Evolutionary conservation across 169 alveolate genomes (phyloP).

Genomic region (Amoebophrya sp.): DNA sequence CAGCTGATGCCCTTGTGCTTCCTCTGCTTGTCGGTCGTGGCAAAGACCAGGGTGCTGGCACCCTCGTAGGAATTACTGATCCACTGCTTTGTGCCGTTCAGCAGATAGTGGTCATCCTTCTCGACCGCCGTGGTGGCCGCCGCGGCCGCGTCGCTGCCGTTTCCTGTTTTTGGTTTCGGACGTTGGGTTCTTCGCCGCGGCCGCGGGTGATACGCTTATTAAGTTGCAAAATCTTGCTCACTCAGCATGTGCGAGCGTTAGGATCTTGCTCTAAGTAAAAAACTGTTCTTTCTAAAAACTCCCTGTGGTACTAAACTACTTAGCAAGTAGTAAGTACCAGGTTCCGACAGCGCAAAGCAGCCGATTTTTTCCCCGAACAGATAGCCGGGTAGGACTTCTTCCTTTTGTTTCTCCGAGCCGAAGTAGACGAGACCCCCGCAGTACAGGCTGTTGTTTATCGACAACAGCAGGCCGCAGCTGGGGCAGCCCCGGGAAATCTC

Average conservation of each 20-base stretch:
- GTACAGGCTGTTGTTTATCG: not conserved
- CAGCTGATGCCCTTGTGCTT: not conserved
- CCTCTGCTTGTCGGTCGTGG: not conserved
- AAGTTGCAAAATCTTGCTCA: too few species aligned
- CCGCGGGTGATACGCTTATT: too few species aligned
- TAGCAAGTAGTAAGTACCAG: too few species aligned
- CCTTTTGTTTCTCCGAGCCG: not conserved
- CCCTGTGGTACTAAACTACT: too few species aligned
- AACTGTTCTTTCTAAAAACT: too few species aligned
- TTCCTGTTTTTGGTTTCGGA: too few species aligned
- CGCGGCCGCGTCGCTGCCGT: not conserved
- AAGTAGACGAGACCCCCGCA: not conserved
- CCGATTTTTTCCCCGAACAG: not conserved
- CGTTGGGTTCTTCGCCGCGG: too few species aligned
- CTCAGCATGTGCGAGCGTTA: too few species aligned
- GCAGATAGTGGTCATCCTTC: not conserved
- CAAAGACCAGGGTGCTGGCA: not conserved
- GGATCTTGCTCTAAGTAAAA: too few species aligned
- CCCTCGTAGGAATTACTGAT: not conserved
- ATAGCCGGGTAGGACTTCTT: not conserved
- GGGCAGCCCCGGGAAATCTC: not conserved
- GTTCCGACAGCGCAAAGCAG: not conserved
- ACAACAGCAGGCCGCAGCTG: not conserved
- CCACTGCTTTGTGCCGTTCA: constrained; percentile 18
- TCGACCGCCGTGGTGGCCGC: not conserved